phyloP scores from a whole-genome alignment of 2,329 filamentous ascomycete species.

The Colletotrichum shisoi region DNA sequence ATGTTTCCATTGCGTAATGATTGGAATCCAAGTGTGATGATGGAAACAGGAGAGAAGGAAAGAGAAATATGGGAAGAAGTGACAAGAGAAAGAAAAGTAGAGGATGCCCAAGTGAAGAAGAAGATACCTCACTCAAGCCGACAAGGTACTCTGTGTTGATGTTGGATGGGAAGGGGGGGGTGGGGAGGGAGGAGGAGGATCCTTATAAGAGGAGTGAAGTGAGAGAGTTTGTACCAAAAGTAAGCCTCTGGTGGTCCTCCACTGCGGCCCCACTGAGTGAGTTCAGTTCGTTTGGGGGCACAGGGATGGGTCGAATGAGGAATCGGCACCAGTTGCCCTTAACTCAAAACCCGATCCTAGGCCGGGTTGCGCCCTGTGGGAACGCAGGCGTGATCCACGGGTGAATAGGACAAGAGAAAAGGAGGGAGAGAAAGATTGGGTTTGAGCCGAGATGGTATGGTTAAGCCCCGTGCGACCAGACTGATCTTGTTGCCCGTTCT shows the following conservation, averaged over 20 bases:
- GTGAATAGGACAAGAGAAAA: not conserved
- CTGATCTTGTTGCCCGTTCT: constrained; percentile 13
- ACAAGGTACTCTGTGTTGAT: not conserved
- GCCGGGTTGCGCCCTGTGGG: constrained; percentile 18
- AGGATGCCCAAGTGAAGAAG: constrained; percentile 26
- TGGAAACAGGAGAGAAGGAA: constrained; percentile 11
- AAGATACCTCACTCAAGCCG: not conserved
- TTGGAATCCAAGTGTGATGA: constrained; percentile 24
- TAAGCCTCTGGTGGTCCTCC: constrained; percentile 34
- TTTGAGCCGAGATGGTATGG: constrained; percentile 25
- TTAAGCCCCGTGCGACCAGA: constrained; percentile 26
- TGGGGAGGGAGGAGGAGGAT: constrained; percentile 17
- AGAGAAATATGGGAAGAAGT: not conserved
- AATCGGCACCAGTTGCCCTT: constrained; percentile 36
- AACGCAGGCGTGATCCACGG: constrained; percentile 20
- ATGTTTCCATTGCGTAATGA: constrained; percentile 83
- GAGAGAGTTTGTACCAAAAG: constrained; percentile 12
- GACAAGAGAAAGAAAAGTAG: constrained; percentile 2
- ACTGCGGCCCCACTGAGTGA: constrained; percentile 35
- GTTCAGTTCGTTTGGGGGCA: constrained; percentile 11
- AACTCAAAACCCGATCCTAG: constrained; percentile 9
- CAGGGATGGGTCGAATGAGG: constrained; percentile 23
- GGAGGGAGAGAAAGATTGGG: constrained; percentile 6
- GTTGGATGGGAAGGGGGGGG: constrained; percentile 20
- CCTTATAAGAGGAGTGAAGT: constrained; percentile 24